Conservation (phyloP, 2,329 filamentous ascomycete genomes). For the Hysterium pulicare region DNA sequence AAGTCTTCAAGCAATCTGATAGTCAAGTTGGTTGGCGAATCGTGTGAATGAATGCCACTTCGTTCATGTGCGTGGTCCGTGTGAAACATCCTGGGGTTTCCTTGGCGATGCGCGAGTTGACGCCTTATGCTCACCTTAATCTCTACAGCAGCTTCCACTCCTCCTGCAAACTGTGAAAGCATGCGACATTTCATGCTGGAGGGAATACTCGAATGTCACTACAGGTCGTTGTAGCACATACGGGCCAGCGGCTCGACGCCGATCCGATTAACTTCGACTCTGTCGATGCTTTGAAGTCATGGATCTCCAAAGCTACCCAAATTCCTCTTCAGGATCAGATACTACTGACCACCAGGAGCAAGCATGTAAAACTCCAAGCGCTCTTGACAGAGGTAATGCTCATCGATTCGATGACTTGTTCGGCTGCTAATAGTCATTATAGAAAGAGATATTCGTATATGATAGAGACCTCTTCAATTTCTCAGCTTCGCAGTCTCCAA, state of each 20-base stretch:
- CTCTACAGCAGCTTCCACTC: constrained; percentile 11
- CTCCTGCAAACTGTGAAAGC: constrained; percentile 14
- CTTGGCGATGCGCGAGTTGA: constrained; percentile 23
- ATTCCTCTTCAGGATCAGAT: constrained; percentile 80
- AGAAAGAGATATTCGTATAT: constrained; percentile 91
- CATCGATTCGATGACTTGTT: neutral
- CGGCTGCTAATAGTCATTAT: too few species aligned
- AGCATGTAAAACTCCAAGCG: constrained; percentile 76
- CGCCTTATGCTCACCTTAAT: constrained; percentile 17
- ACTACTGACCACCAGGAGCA: constrained; percentile 78
- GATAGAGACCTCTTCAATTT: constrained; percentile 60
- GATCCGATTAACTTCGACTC: constrained; percentile 73
- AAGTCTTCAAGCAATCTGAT: neutral
- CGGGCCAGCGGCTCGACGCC: constrained; percentile 78
- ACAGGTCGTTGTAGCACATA: constrained; percentile 88
- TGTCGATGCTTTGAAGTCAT: constrained; percentile 79
- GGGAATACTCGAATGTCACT: constrained; percentile 67
- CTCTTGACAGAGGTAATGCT: constrained; percentile 69
- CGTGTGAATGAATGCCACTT: neutral
- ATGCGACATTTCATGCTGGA: constrained; percentile 18
- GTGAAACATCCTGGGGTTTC: constrained; percentile 25
- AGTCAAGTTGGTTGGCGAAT: neutral
- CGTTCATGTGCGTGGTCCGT: constrained; percentile 16
- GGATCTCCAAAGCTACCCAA: constrained; percentile 70
- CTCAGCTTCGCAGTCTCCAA: constrained; percentile 49